Evolutionary conservation across 768 basidiomycete genomes (phyloP), one percentile per base, ranked within the genome.

Genomic region (Hydnomerulius pinastri): DNA sequence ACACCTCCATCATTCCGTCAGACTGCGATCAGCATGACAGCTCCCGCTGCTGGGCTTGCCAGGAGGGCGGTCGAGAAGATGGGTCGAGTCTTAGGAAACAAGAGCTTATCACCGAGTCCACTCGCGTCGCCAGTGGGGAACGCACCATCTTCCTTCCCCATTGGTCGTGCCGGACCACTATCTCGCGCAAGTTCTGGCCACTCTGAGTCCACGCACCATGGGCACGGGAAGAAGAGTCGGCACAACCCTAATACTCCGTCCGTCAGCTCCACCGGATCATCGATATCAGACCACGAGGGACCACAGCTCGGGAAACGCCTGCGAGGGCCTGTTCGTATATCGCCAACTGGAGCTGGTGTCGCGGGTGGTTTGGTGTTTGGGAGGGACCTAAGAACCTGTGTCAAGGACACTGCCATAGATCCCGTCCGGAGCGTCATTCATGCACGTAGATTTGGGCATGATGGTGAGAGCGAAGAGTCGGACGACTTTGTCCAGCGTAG

Each of bases 51-150:
- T 15, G 87, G 87, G 8, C 75, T 88, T 8, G 89, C 87, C 9
- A 85, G 83, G 61, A 79, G 85, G 49, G 87, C 90, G 3, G 87
- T 87, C 3, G 88, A 90, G 70, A 86, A 82, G 66, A 81, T 90
- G 74, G 83, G 84, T 32, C 78, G 81, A 33, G 83, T 79, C 18
- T 84, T 78, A 78, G 82, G 77, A 45, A 75, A 73, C 24, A 73
- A 67, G 56, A 30, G 54, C 25, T 62, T 71, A 6, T 54, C 69
- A 44, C 69, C 74, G 18, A 71, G 71, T 53, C 63, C 71, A 37
- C 77, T 79, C 39, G 75, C 79, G 9, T 72, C 79, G 4, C 75
- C 76, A 5, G 69, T 75, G 25, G 71, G 71, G 18, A 71, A 73
- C 7, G 66, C 71, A 13, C 72, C 76, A 8, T 73, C 73, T 10